Conservation (phyloP, 352 stramenopile genomes). For the Phytophthora sansomeana region DNA sequence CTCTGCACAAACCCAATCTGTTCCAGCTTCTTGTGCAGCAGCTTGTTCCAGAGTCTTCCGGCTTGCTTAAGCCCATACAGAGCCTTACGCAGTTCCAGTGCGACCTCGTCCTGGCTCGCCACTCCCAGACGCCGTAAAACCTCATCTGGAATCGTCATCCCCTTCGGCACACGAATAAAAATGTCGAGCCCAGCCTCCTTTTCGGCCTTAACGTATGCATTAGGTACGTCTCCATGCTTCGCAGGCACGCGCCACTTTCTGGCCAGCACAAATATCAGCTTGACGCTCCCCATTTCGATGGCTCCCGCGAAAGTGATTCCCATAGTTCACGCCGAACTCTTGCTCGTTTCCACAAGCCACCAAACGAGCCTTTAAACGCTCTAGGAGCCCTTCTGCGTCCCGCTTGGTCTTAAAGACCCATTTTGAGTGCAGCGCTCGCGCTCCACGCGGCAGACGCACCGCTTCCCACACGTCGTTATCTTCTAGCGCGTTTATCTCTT, state of each 20-base stretch:
- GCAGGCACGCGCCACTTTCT: neutral
- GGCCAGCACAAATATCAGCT: neutral
- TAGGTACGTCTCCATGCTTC: neutral
- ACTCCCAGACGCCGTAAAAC: conserved; percentile 14
- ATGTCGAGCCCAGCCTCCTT: neutral
- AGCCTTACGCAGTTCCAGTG: conserved; percentile 23
- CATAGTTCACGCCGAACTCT: conserved; percentile 29
- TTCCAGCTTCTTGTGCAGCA: too few relatives aligned
- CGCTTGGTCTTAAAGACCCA: conserved; percentile 39
- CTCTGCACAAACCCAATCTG: neutral
- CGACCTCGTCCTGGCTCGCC: conserved; percentile 6
- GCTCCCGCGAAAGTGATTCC: too few relatives aligned
- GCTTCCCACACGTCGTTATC: conserved; percentile 5
- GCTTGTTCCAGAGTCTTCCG: conserved; percentile 34
- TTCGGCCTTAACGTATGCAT: neutral
- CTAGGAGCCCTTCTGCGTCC: conserved; percentile 14
- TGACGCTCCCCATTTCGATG: neutral
- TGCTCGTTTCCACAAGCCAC: too few relatives aligned
- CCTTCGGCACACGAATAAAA: too few relatives aligned
- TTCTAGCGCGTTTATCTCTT: conserved; percentile 15
- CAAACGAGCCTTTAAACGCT: conserved; percentile 31
- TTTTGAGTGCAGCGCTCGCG: conserved; percentile 19
- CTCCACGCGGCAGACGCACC: neutral
- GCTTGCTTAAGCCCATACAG: conserved; percentile 44
- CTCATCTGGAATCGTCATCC: neutral